Percentiles rank a stretch among this genome's conserved stretches.
These are phyloP conservation scores for Diaporthe sp. DNA, from an alignment of 2,329 filamentous ascomycete species.

Conservation along the genomic window DNA sequence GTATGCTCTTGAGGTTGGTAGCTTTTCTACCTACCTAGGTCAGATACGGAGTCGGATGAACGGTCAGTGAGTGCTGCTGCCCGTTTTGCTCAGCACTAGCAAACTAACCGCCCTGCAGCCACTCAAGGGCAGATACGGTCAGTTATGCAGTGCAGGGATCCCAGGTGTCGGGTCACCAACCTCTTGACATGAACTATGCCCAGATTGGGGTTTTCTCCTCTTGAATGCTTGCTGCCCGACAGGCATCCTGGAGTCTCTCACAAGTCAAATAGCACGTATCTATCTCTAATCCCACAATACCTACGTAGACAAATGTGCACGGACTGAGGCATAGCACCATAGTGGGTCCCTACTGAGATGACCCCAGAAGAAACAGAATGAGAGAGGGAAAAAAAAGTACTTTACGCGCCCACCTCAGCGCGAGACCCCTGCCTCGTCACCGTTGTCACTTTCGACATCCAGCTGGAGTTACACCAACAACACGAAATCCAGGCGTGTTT, in stretches of 20 bases:
- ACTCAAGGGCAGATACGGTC: not conserved
- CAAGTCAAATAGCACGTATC: not conserved
- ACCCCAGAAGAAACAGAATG: not conserved
- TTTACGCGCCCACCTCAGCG: slow-evolving; percentile 15
- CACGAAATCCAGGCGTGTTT: not conserved
- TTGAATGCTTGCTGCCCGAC: not conserved
- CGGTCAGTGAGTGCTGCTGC: not conserved
- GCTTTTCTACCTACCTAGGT: slow-evolving; percentile 24
- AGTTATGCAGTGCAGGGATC: not conserved
- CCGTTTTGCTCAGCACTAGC: slow-evolving; percentile 19
- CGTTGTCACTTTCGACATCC: not conserved
- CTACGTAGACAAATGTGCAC: not conserved
- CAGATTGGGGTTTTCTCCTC: not conserved
- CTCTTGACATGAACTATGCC: too few relatives aligned
- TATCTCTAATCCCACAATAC: not conserved
- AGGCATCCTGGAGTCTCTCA: not conserved
- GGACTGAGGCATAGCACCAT: slow-evolving; percentile 1
- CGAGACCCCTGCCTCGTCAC: slow-evolving; percentile 2
- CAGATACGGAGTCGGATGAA: slow-evolving; percentile 21
- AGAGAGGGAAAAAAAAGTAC: not conserved
- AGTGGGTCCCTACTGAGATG: not conserved
- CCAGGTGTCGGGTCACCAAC: not conserved
- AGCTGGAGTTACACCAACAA: slow-evolving; percentile 18
- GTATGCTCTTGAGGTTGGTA: not conserved
- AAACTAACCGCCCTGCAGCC: not conserved